Evolutionary conservation across 495 filamentous ascomycete species (phyloP).

Genomic region (Gamarada debralockiae): DNA sequence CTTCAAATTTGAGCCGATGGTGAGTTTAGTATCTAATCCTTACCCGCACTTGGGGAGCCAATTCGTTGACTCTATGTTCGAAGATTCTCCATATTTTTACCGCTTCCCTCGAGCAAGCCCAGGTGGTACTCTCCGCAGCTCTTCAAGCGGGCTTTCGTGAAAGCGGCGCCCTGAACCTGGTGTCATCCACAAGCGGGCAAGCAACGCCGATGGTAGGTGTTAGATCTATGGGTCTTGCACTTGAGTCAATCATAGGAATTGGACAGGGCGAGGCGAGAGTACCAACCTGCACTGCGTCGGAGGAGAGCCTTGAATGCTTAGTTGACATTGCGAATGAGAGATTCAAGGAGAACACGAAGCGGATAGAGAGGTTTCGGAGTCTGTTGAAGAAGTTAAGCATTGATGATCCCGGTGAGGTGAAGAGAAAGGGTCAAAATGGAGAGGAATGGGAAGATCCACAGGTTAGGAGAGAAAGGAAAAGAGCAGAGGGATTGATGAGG

Average conservation of each 20-base stretch:
- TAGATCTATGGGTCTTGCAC: constrained; percentile 70
- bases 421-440: constrained; percentile 39
- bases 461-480: constrained; percentile 25
- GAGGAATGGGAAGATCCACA: constrained; percentile 46
- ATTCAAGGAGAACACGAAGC: constrained; percentile 68
- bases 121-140: constrained; percentile 66
- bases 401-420: constrained; percentile 9
- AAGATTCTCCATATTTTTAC: constrained; percentile 88
- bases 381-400: constrained; percentile 33
- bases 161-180: constrained; percentile 62
- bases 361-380: constrained; percentile 58
- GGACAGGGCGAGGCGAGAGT: constrained; percentile 10
- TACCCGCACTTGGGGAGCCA: neutral
- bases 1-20: constrained; percentile 95
- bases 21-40: constrained; percentile 33
- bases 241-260: constrained; percentile 75
- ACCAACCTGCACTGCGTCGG: constrained; percentile 33
- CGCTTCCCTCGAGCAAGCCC: constrained; percentile 65
- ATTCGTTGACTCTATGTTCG: neutral
- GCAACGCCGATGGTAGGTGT: constrained; percentile 73
- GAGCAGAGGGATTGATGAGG: constrained; percentile 26
- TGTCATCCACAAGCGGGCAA: constrained; percentile 8
- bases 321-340: constrained; percentile 68
- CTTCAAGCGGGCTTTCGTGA: constrained; percentile 84
- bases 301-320: constrained; percentile 49